phyloP scores from a whole-genome alignment of 805 yeast species.

The Hanseniaspora occidentalis region DNA sequence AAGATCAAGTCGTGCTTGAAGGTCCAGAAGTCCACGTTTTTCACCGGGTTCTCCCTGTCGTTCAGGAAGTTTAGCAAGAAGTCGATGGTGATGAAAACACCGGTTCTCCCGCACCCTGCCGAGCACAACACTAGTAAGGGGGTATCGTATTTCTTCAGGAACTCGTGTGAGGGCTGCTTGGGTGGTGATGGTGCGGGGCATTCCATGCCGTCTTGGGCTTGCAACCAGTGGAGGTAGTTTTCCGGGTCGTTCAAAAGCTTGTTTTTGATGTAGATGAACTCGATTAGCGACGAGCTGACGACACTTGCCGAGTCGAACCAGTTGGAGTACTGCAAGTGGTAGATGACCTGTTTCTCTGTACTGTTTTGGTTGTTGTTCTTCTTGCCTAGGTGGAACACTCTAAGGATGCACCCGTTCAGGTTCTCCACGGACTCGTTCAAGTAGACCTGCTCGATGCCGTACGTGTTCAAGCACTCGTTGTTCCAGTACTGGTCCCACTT shows the following conservation, averaged over 20 bases:
- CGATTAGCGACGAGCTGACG: slow-evolving; percentile 19
- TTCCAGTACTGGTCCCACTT: slow-evolving; percentile 84
- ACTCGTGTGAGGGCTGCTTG: not conserved
- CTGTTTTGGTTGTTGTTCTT: slow-evolving; percentile 9
- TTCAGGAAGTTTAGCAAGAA: slow-evolving; percentile 24
- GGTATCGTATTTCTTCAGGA: slow-evolving; percentile 11
- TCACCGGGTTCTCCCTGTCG: slow-evolving; percentile 24
- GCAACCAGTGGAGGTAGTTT: slow-evolving; percentile 9
- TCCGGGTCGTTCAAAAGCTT: slow-evolving; percentile 11
- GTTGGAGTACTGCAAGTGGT: slow-evolving; percentile 60
- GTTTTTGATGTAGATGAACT: slow-evolving; percentile 23
- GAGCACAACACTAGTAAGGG: slow-evolving; percentile 80
- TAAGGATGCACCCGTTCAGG: slow-evolving; percentile 22
- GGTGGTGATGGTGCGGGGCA: too few relatives aligned
- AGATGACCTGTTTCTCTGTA: slow-evolving; percentile 29
- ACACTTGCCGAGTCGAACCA: slow-evolving; percentile 82
- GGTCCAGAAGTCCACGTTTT: slow-evolving; percentile 30
- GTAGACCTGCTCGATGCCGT: slow-evolving; percentile 24
- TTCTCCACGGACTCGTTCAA: slow-evolving; percentile 20
- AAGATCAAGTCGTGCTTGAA: slow-evolving; percentile 41
- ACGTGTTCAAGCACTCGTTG: slow-evolving; percentile 27
- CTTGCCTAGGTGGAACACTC: slow-evolving; percentile 15
- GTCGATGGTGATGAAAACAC: slow-evolving; percentile 69
- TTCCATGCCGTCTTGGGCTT: too few relatives aligned
- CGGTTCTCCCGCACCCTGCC: slow-evolving; percentile 96